Base-by-base conservation (phyloP, 768 basidiomycete species). In the Pisolithus tinctorius region DNA sequence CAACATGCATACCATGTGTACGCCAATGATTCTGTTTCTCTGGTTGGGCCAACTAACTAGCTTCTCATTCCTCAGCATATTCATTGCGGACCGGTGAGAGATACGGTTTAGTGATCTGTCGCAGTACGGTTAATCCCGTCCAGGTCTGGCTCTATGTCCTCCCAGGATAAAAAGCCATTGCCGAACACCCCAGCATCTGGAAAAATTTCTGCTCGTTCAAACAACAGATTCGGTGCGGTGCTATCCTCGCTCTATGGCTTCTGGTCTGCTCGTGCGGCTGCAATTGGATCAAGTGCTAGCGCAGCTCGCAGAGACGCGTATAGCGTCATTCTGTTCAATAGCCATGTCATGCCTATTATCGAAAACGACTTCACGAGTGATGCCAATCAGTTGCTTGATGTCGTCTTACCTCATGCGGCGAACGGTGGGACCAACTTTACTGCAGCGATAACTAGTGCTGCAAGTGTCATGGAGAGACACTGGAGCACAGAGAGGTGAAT, bases 221-320 rank as follows among this genome's bases (percentile, higher is more conserved):
- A 79, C 51, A 77, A 84, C 54, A 66, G 82, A 29, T 70, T 82
- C 16, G 82, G 82, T 0, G 80, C 82, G 0, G 83, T 82, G 0
- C 77, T 76, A 38, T 78, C 80, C 0, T 75, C 82, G 0, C 56
- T 83, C 8, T 60, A 80, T 48, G 66, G 68, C 14, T 84, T 84
- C 60, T 84, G 82, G 82, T 54, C 64, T 13, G 74, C 83, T 0
- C 73, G 82, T 3, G 68, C 72, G 9, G 63, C 70, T 13, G 73
- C 74, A 2, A 46, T 72, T 52, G 30, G 59, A 46, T 47, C 56
- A 2, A 51, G 40, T 27, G 49, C 59, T 5, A 63, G 65, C 41
- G 60, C 60, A 13, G 60, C 57, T 0, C 72, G 78, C 25, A 64
- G 72, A 29, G 83, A 83, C 52, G 69, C 82, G 1, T 84, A 84